Evolutionary conservation across 768 basidiomycete species (phyloP).

Genomic region (Amanita brunnescens): DNA sequence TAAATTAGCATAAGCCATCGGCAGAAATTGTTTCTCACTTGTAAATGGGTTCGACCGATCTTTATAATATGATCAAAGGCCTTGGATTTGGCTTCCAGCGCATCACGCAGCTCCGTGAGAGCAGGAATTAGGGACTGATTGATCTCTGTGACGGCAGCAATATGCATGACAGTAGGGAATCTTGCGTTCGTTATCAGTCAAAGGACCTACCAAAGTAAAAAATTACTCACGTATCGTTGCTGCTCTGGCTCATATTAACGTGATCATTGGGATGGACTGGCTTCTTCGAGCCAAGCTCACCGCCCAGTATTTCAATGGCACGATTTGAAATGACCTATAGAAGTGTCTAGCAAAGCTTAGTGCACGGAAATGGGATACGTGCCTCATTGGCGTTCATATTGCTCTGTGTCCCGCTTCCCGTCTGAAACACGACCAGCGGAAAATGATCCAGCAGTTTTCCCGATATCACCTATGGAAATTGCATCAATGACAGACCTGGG

Average conservation of each 20-base stretch:
- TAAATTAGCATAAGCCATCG: background rate
- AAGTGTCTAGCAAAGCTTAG: background rate
- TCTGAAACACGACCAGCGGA: conserved; percentile 98
- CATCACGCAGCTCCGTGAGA: conserved; percentile 73
- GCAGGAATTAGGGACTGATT: conserved; percentile 75
- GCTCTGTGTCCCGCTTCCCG: conserved; percentile 96
- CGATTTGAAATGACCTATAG: conserved; percentile 94
- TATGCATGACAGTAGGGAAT: conserved; percentile 99
- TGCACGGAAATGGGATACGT: background rate
- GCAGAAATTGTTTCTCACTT: conserved; percentile 30
- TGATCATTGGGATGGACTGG: conserved; percentile 99
- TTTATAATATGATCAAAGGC: conserved; percentile 91
- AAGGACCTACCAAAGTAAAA: background rate
- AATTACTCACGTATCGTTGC: conserved; percentile 84
- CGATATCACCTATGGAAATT: conserved; percentile 70
- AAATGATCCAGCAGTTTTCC: conserved; percentile 94
- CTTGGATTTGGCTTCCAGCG: conserved; percentile 73
- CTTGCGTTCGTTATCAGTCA: conserved; percentile 28
- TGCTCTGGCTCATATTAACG: conserved; percentile 98
- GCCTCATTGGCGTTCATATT: conserved; percentile 99
- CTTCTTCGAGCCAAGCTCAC: conserved; percentile 89
- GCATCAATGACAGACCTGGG: background rate
- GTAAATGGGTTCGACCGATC: conserved; percentile 95
- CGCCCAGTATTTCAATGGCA: conserved; percentile 94
- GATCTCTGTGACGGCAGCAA: conserved; percentile 90